A percentile compares a stretch with the other conserved stretches of the same genome.
phyloP scores from a whole-genome alignment of 805 yeast species.

The Cyberlindnera xylosilytica region DNA sequence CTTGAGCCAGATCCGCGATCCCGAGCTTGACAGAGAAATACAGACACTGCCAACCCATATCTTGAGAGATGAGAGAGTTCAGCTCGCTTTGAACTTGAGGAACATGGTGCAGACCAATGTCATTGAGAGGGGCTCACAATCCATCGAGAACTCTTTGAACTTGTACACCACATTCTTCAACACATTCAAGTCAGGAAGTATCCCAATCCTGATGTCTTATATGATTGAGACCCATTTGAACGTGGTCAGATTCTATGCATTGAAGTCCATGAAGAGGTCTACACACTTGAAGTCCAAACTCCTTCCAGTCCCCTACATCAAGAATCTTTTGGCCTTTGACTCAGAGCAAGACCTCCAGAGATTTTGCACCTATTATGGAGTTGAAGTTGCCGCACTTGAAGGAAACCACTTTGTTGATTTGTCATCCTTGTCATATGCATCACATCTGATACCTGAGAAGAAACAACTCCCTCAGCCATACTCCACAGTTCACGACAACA shows the following conservation, averaged over 20 bases:
- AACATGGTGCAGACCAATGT: slow-evolving; percentile 58
- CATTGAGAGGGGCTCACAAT: slow-evolving; percentile 49
- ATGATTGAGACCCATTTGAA: slow-evolving; percentile 77
- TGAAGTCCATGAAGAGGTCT: slow-evolving; percentile 62
- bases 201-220: slow-evolving; percentile 70
- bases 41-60: slow-evolving; percentile 64
- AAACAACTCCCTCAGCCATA: slow-evolving; percentile 46
- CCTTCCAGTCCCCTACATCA: slow-evolving; percentile 46
- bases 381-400: slow-evolving; percentile 38
- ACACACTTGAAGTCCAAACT: slow-evolving; percentile 72
- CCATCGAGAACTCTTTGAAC: slow-evolving; percentile 56
- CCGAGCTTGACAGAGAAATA: slow-evolving; percentile 75
- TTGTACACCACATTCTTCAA: slow-evolving; percentile 63
- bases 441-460: slow-evolving; percentile 34
- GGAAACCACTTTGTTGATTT: slow-evolving; percentile 40
- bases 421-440: slow-evolving; percentile 36
- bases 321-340: slow-evolving; percentile 63
- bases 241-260: slow-evolving; percentile 71
- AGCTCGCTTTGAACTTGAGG: slow-evolving; percentile 69
- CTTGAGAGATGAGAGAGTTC: slow-evolving; percentile 53
- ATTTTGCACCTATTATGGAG: slow-evolving; percentile 64
- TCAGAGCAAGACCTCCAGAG: slow-evolving; percentile 45
- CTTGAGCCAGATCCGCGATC: slow-evolving; percentile 75
- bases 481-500: slow-evolving; percentile 40
- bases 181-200: slow-evolving; percentile 42